Conservation (phyloP, 768 basidiomycete species). For the Serendipita indica region DNA sequence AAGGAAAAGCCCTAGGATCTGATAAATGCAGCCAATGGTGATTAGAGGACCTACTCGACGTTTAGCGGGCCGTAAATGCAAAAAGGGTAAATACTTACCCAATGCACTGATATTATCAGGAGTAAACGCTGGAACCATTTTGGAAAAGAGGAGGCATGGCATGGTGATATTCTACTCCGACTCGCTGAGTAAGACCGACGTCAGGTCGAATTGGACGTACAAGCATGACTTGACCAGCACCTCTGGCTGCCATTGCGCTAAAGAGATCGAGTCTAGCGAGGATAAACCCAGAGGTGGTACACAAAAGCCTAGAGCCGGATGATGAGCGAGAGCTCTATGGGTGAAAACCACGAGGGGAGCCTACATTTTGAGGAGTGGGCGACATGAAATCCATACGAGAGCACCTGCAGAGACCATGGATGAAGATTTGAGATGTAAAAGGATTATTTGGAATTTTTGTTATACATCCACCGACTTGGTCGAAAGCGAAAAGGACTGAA, state of each 20-base stretch:
- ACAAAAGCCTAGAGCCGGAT: conserved; percentile 31
- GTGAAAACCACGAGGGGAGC: conserved; percentile 16
- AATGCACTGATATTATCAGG: conserved; percentile 32
- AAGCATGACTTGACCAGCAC: conserved; percentile 46
- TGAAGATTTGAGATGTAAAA: no score
- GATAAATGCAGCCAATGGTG: conserved; percentile 46
- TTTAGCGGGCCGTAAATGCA: neutral
- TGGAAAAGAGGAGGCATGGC: conserved; percentile 55
- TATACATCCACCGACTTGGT: no score
- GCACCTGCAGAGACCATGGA: conserved; percentile 25
- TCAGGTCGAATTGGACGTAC: conserved; percentile 18
- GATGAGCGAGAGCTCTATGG: conserved; percentile 5
- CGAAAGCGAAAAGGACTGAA: no score
- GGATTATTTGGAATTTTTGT: no score
- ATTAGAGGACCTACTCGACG: conserved; percentile 41
- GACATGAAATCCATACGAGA: conserved; percentile 47
- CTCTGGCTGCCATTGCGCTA: conserved; percentile 40
- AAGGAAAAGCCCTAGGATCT: conserved; percentile 36
- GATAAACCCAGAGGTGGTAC: conserved; percentile 38
- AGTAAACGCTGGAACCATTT: conserved; percentile 52
- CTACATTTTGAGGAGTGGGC: conserved; percentile 46
- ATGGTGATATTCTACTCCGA: conserved; percentile 34
- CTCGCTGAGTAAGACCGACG: neutral
- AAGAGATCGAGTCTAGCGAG: conserved; percentile 49
- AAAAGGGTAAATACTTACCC: conserved; percentile 9